These are phyloP conservation scores for Candida suzukii DNA, from an alignment of 805 yeast genomes.

Conservation along the genomic window DNA sequence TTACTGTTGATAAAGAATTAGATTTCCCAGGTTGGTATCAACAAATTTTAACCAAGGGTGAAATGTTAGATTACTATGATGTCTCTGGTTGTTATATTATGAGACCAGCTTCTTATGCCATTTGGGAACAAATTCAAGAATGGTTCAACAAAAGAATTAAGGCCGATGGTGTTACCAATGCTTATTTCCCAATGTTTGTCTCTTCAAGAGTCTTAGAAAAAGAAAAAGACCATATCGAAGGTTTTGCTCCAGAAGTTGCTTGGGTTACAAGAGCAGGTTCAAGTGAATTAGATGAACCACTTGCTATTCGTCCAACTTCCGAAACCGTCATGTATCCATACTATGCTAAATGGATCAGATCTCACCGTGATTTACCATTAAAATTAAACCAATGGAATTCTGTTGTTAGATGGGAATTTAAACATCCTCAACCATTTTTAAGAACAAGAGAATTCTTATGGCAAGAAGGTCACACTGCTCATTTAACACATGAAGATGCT, in stretches of 20 bases:
- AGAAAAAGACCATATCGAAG: constrained; percentile 98
- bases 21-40: constrained; percentile 98
- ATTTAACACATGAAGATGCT: constrained; percentile 77
- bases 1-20: constrained; percentile 84
- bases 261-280: constrained; percentile 98
- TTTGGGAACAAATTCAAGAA: constrained; percentile 91
- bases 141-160: constrained; percentile 82
- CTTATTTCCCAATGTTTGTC: constrained; percentile 98
- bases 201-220: constrained; percentile 87
- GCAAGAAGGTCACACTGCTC: constrained; percentile 99
- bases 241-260: constrained; percentile 99
- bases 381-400: constrained; percentile 99
- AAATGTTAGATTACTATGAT: constrained; percentile 97
- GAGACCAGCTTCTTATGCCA: constrained; percentile 89
- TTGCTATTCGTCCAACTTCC: constrained; percentile 98
- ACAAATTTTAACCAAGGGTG: constrained; percentile 93
- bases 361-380: constrained; percentile 96
- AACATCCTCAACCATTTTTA: constrained; percentile 98
- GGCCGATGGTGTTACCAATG: constrained; percentile 83
- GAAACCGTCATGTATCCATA: constrained; percentile 99
- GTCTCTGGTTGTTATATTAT: constrained; percentile 98
- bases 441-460: constrained; percentile 98
- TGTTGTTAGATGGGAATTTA: constrained; percentile 99
- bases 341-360: constrained; percentile 98
- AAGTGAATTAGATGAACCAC: constrained; percentile 94